Base-by-base conservation (phyloP, 2,329 filamentous ascomycete genomes). In the Mycocentrospora acerina region DNA sequence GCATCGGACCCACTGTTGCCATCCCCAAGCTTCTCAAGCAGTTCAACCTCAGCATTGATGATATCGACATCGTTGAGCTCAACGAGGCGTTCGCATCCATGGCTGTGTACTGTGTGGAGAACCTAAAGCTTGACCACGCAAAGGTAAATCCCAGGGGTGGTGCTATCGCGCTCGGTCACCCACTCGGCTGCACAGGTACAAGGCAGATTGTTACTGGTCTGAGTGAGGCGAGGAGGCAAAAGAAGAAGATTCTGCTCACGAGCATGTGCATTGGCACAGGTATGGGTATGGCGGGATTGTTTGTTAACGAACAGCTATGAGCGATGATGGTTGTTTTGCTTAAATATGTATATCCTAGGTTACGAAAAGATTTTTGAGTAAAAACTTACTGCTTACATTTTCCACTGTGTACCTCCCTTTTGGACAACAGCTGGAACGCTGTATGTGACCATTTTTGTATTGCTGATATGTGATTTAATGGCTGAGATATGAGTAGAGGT, bases 41-140 rank as follows among this genome's bases (percentile, higher is more conserved):
- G 73, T 83, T 85, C 78, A 82, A 85, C 70, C 71, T 98, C 45
- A 80, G 78, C 16, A 74, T 95, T 37, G 80, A 85, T 42, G 93
- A 97, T 57, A 80, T 93, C 46, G 93, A 98, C 62, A 79, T 97
- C 24, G 77, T 91, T 55, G 93, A 97, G 78, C 72, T 98, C 64
- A 98, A 98, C 75, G 93, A 98, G 78, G 93, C 93, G 1, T 98
- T 98, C 61, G 91, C 90, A 15, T 93, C 87, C 35, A 97, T 97
- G 93, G 90, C 89, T 1, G 90, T 96, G 19, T 97, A 96, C 79
- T 95, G 90, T 72, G 73, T 86, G 4, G 67, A 75, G 42, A 71
- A 65, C 51, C 77, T 93, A 34, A 80, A 80, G 51, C 73, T 91
- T 34, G 83, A 87, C 62, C 80, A 78, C 69, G 69, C 77, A 58